Conservation (phyloP, 1,139 yeast genomes). For the Zygosaccharomyces sapae region DNA sequence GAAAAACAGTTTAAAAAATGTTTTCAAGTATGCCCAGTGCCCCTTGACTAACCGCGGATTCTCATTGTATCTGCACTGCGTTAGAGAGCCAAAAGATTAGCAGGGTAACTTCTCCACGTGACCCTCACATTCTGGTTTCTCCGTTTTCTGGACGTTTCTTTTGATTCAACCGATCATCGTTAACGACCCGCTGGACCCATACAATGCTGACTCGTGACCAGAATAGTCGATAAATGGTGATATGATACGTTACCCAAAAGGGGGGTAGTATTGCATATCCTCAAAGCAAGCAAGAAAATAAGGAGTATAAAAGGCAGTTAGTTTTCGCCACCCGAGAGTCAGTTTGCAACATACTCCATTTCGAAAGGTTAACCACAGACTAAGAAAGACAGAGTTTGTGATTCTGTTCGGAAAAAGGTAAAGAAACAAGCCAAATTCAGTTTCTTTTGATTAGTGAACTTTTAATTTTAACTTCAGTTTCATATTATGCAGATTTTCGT, state of each 20-base stretch:
- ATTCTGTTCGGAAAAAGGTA: background rate
- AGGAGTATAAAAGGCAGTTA: conserved; percentile 6
- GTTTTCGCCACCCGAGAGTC: conserved; percentile 10
- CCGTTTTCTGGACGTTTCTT: background rate
- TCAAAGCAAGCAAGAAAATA: conserved; percentile 13
- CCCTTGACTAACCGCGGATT: too few relatives aligned
- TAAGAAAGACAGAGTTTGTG: background rate
- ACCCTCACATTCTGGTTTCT: too few relatives aligned
- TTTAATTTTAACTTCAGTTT: conserved; percentile 18
- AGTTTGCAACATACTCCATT: too few relatives aligned
- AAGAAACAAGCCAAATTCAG: background rate
- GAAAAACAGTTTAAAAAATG: too few relatives aligned
- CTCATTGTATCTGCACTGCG: too few relatives aligned
- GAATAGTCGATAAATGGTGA: background rate
- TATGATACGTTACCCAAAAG: conserved; percentile 2
- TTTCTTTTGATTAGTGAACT: background rate
- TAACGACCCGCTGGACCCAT: background rate
- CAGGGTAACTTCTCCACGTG: too few relatives aligned
- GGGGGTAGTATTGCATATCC: conserved; percentile 3
- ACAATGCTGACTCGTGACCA: background rate
- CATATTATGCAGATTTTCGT: too few relatives aligned
- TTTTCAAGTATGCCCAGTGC: too few relatives aligned
- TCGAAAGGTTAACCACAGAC: background rate
- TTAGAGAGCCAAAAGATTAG: too few relatives aligned
- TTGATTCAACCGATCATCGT: background rate